Conservation (phyloP, 345 rosid genomes). For the Populus euphratica region DNA sequence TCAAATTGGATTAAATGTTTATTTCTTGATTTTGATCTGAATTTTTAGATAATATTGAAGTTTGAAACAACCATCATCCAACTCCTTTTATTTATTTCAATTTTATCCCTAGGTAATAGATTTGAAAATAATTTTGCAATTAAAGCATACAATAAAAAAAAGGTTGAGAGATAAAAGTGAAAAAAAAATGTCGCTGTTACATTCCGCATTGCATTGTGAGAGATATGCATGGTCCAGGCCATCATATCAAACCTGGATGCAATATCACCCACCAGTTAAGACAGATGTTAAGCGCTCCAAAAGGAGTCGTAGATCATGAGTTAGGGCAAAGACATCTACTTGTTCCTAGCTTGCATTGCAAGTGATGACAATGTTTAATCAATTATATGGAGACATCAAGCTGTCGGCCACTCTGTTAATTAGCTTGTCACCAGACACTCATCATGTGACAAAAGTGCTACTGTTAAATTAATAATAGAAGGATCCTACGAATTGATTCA, state of each 20-base stretch:
- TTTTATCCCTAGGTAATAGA: too few species aligned
- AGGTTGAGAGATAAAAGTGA: too few species aligned
- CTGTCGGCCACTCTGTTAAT: neutral
- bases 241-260: neutral
- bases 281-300: neutral
- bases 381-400: conserved; percentile 2
- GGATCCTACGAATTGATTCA: neutral
- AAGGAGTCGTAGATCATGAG: too few species aligned
- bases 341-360: neutral
- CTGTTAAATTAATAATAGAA: neutral
- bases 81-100: too few species aligned
- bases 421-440: neutral
- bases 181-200: too few species aligned
- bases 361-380: neutral
- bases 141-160: too few species aligned
- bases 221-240: neutral
- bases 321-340: too few species aligned
- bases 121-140: too few species aligned
- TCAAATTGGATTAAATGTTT: too few species aligned
- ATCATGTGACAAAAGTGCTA: conserved; percentile 2
- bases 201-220: too few species aligned
- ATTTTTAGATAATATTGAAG: too few species aligned
- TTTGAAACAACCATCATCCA: accelerated
- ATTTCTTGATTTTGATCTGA: too few species aligned
- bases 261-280: neutral